Percentiles rank a stretch among this genome's conserved stretches.
Evolutionary conservation across 2,329 filamentous ascomycete species (phyloP).

Genomic region (Arachnomyces sp.): DNA sequence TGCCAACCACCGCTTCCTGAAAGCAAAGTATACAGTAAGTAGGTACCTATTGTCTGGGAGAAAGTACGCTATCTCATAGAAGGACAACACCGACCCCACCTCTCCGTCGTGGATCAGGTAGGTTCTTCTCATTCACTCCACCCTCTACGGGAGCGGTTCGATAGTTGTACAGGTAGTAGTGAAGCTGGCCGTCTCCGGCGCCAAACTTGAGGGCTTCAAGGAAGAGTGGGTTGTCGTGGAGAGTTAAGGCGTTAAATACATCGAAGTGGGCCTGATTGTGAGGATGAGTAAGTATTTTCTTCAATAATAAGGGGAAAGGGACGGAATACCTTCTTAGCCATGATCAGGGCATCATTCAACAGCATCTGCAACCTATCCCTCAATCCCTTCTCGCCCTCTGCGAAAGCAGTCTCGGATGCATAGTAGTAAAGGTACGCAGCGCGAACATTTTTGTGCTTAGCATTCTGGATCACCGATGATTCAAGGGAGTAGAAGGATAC

Average conservation of each 20-base stretch:
- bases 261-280: conserved; percentile 62
- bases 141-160: conserved; percentile 75
- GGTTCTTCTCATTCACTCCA: conserved; percentile 71
- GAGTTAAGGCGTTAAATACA: conserved; percentile 89
- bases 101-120: conserved; percentile 65
- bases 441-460: conserved; percentile 68
- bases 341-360: conserved; percentile 74
- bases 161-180: conserved; percentile 98
- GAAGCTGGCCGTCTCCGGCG: conserved; percentile 83
- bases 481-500: conserved; percentile 95
- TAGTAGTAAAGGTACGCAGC: conserved; percentile 98
- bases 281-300: not conserved
- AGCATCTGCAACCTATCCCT: conserved; percentile 74
- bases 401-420: conserved; percentile 70
- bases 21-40: no score
- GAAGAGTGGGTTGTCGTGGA: conserved; percentile 92
- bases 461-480: conserved; percentile 78
- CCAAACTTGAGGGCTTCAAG: conserved; percentile 91
- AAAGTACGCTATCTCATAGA: conserved; percentile 44
- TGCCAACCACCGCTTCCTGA: no score
- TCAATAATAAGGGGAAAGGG: not conserved
- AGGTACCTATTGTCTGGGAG: no score
- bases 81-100: conserved; percentile 89
- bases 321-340: conserved; percentile 62
- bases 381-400: conserved; percentile 46